Base-by-base conservation (phyloP, 2,329 filamentous ascomycete genomes). In the Myriosclerotinia duriaeana region DNA sequence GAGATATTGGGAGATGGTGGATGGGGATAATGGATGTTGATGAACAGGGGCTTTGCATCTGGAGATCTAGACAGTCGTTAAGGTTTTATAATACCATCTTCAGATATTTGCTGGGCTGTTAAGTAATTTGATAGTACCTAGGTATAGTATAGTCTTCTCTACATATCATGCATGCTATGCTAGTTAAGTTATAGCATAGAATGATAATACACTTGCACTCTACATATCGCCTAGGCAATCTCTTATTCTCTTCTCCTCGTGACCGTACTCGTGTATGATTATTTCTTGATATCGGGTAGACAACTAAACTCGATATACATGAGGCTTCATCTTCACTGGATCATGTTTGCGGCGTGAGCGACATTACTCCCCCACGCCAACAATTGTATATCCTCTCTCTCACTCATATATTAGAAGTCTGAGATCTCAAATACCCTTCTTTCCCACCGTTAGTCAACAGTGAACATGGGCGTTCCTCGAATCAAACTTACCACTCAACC, bases 31-130 rank as follows among this genome's bases (percentile, higher is more conserved):
- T 59, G 20, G 30, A 26, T n/a, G 26, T 22, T 14, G 44, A 15
- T 5, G 17, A 14, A 34, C 14, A 44, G 40, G 26, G 7, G n/a
- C 26, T 58, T 46, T 44, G 6, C 8, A 58, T 14, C 5, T 50
- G 46, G 44, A 34, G 38, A 56, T 44, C 26, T n/a, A 58, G 40
- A 58, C 55, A 15, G 46, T 58, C 55, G 17, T 58, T 46, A 5
- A 34, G 15, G 34, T 34, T 58, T 46, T 56, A 42, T 26, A 26
- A 44, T 46, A 46, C 55, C 55, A 58, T 30, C 22, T 53, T 50
- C 11, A 26, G 9, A 50, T 50, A 3, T 53, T 34, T 53, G 2
- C 17, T 15, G 14, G 22, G 11, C 17, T 30, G 17, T 34, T 2
- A 53, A 30, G 5, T 8, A 42, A 34, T 11, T 46, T 34, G 7